phyloP scores from a whole-genome alignment of 495 filamentous ascomycete species.

The Collariella sp. region DNA sequence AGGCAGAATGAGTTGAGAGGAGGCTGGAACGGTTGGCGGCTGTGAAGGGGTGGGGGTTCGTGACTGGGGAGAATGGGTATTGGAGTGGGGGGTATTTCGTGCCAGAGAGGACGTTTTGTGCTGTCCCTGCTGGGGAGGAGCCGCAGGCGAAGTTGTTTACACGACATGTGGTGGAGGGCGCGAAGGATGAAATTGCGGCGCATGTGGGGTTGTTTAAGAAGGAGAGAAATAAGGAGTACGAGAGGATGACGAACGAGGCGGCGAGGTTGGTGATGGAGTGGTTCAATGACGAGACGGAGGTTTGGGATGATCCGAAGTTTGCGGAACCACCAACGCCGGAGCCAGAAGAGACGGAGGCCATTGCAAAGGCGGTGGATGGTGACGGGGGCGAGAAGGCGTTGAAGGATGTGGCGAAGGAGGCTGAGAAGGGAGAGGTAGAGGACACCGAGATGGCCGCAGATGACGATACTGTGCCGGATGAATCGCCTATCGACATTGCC shows the following conservation, averaged over 20 bases:
- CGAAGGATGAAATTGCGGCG: slow-evolving; percentile 69
- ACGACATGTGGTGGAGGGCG: slow-evolving; percentile 61
- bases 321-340: slow-evolving; percentile 23
- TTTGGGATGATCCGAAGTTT: slow-evolving; percentile 38
- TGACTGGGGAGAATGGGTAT: slow-evolving; percentile 40
- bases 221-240: slow-evolving; percentile 68
- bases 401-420: slow-evolving; percentile 5
- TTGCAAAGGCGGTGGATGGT: slow-evolving; percentile 32
- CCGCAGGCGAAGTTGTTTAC: slow-evolving; percentile 39
- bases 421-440: slow-evolving; percentile 3
- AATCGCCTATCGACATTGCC: slow-evolving; percentile 42
- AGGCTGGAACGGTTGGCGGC: slow-evolving; percentile 35
- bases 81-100: slow-evolving; percentile 49
- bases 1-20: slow-evolving; percentile 35
- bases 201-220: slow-evolving; percentile 79
- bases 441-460: slow-evolving; percentile 12
- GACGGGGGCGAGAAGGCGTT: slow-evolving; percentile 11
- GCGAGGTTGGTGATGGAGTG: slow-evolving; percentile 50
- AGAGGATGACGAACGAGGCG: slow-evolving; percentile 56
- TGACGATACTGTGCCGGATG: slow-evolving; percentile 29
- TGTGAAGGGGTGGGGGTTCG: slow-evolving; percentile 32
- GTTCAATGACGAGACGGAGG: slow-evolving; percentile 39
- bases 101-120: slow-evolving; percentile 45
- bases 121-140: slow-evolving; percentile 32
- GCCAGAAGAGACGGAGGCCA: slow-evolving; percentile 28